phyloP scores from a whole-genome alignment of 495 filamentous ascomycete genomes.

The Platismatia glauca region DNA sequence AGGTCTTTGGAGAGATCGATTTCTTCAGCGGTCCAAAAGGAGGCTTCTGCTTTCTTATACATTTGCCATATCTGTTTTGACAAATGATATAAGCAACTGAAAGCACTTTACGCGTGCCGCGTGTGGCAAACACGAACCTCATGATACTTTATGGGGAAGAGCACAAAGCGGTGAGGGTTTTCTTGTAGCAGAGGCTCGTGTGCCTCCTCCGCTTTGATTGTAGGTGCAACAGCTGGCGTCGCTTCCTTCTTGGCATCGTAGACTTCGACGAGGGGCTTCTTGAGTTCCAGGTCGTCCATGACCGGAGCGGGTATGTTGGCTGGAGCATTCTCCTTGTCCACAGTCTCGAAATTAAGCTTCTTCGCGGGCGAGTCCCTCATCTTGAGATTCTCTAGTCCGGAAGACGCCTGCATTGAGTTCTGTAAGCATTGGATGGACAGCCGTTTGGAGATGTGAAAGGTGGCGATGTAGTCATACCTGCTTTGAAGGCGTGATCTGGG shows the following conservation, averaged over 20 bases:
- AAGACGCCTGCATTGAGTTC: slow-evolving; percentile 54
- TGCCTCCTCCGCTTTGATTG: slow-evolving; percentile 61
- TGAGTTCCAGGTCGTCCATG: slow-evolving; percentile 43
- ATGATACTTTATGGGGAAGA: slow-evolving; percentile 99
- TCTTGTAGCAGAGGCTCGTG: slow-evolving; percentile 89
- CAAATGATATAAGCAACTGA: slow-evolving; percentile 21
- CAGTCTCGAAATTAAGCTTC: slow-evolving; percentile 68
- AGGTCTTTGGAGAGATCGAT: slow-evolving; percentile 98
- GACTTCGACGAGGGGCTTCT: slow-evolving; percentile 40
- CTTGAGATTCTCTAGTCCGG: slow-evolving; percentile 77
- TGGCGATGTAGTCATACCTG: slow-evolving; percentile 53
- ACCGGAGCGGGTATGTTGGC: slow-evolving; percentile 48
- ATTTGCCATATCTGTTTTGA: slow-evolving; percentile 89
- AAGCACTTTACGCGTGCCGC: slow-evolving; percentile 65
- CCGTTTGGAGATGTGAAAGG: slow-evolving; percentile 21
- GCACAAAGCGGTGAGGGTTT: slow-evolving; percentile 92
- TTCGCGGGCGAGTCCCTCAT: slow-evolving; percentile 84
- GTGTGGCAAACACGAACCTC: slow-evolving; percentile 65
- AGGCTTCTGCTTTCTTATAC: slow-evolving; percentile 99
- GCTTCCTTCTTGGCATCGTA: slow-evolving; percentile 34
- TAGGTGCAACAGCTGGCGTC: slow-evolving; percentile 46
- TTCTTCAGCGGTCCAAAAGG: slow-evolving; percentile 99
- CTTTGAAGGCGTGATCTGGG: slow-evolving; percentile 76
- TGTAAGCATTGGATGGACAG: slow-evolving; percentile 30
- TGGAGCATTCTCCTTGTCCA: slow-evolving; percentile 76